A percentile compares a stretch with the other conserved stretches of the same genome.
Conservation (phyloP, 768 basidiomycete species). For the Boletales sp. region DNA sequence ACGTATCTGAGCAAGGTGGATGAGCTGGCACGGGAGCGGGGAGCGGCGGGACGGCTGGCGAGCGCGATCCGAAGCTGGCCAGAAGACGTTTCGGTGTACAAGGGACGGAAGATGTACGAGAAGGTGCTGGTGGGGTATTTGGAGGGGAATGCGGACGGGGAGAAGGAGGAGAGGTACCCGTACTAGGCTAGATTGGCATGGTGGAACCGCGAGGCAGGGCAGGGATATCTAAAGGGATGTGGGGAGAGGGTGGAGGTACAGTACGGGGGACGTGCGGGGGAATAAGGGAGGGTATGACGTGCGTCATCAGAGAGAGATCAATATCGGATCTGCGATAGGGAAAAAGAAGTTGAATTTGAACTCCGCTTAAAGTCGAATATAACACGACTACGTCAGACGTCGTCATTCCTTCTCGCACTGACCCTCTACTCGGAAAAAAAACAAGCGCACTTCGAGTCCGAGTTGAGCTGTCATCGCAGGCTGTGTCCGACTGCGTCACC, state of each 20-base stretch:
- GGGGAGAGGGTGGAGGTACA: not conserved
- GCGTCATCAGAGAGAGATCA: constrained; percentile 24
- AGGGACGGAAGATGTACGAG: constrained; percentile 25
- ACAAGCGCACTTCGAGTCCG: constrained; percentile 8
- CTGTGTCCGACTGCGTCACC: constrained; percentile 22
- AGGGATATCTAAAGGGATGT: not conserved
- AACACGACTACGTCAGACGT: constrained; percentile 42
- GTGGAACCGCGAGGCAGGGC: not conserved
- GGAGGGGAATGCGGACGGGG: constrained; percentile 9
- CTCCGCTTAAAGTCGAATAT: constrained; percentile 43
- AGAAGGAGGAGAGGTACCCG: too few species aligned
- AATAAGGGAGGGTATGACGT: constrained; percentile 28
- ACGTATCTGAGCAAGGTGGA: constrained; percentile 58
- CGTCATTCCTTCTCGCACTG: constrained; percentile 33
- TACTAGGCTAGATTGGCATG: too few species aligned
- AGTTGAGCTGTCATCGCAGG: constrained; percentile 18
- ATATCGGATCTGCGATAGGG: constrained; percentile 34
- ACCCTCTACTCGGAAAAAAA: constrained; percentile 26
- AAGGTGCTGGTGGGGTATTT: constrained; percentile 15
- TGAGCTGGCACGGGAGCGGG: constrained; percentile 50
- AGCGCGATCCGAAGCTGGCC: constrained; percentile 66
- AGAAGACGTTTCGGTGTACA: constrained; percentile 44
- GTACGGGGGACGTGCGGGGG: constrained; percentile 10
- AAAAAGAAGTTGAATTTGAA: constrained; percentile 27
- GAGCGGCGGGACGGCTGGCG: constrained; percentile 59